A percentile compares a stretch with the other conserved stretches of the same genome.
These are phyloP conservation scores for Fibroporia radiculosa DNA, from an alignment of 768 basidiomycete species.

Conservation along the genomic window DNA sequence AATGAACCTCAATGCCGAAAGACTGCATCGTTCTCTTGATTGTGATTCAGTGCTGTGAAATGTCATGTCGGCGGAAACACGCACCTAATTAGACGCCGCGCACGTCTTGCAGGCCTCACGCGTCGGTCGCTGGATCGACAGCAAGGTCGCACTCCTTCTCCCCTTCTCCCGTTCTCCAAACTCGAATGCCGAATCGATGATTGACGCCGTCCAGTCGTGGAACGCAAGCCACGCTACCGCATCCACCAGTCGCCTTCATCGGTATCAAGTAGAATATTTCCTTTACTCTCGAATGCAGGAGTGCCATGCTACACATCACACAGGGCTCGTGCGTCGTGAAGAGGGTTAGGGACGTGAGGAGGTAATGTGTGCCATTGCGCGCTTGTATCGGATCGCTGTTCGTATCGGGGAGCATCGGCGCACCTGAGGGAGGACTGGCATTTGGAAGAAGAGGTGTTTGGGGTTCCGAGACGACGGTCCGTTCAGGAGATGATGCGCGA, in stretches of 20 bases:
- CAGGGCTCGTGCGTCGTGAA: slow-evolving; percentile 97
- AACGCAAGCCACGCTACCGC: slow-evolving; percentile 68
- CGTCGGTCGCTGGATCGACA: too few relatives aligned
- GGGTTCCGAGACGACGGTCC: slow-evolving; percentile 4
- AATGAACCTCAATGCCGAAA: too few relatives aligned
- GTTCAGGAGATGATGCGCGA: slow-evolving; percentile 24
- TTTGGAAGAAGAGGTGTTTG: not conserved
- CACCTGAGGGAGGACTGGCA: too few relatives aligned
- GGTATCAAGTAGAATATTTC: slow-evolving; percentile 71
- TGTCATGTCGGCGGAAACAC: too few relatives aligned
- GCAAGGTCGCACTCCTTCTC: too few relatives aligned
- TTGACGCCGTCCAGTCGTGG: slow-evolving; percentile 83
- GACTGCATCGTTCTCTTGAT: too few relatives aligned
- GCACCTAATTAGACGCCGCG: too few relatives aligned
- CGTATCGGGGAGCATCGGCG: too few relatives aligned
- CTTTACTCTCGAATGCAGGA: slow-evolving; percentile 90
- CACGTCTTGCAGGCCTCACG: slow-evolving; percentile 1
- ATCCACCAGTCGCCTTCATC: slow-evolving; percentile 79
- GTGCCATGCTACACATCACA: slow-evolving; percentile 95
- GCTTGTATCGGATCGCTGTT: too few relatives aligned
- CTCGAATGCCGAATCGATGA: slow-evolving; percentile 71
- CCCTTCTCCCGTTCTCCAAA: slow-evolving; percentile 41
- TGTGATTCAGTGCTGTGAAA: too few relatives aligned
- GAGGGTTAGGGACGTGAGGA: slow-evolving; percentile 75
- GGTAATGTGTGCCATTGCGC: slow-evolving; percentile 72